These are phyloP conservation scores for Tylopilus sp. DNA, from an alignment of 1,284 basidiomycete species.

Conservation along the genomic window DNA sequence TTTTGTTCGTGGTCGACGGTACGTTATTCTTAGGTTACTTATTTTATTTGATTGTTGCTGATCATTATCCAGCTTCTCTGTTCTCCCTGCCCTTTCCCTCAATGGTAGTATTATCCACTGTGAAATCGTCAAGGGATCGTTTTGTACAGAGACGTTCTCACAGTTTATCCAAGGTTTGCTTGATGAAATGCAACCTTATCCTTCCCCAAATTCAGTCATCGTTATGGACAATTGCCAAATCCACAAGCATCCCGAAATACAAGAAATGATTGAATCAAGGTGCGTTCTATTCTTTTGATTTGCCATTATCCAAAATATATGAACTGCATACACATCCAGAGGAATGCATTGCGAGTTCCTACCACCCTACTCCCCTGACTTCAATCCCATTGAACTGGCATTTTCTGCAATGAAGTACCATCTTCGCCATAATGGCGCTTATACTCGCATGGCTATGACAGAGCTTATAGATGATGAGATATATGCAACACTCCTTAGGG, in stretches of 20 bases:
- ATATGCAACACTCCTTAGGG: neutral
- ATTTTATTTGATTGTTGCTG: no score
- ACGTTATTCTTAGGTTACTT: no score
- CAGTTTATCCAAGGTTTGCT: conserved; percentile 11
- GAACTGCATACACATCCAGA: neutral
- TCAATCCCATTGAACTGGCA: neutral
- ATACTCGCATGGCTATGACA: neutral
- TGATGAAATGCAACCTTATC: conserved; percentile 22
- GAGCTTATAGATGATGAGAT: neutral
- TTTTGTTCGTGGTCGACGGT: conserved; percentile 28
- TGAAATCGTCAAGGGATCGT: conserved; percentile 20
- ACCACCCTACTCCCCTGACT: conserved; percentile 2
- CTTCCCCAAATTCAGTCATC: conserved; percentile 3
- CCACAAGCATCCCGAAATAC: conserved; percentile 6
- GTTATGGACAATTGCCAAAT: conserved; percentile 15
- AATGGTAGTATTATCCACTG: conserved; percentile 4
- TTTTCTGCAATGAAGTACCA: neutral
- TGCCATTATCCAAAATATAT: neutral
- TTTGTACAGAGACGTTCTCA: conserved; percentile 13
- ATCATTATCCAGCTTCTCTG: no score
- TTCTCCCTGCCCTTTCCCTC: neutral
- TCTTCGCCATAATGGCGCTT: neutral
- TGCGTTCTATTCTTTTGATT: no score
- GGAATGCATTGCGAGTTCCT: conserved; percentile 8
- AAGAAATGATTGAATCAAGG: conserved; percentile 2